Percentiles rank a stretch among this genome's conserved stretches.
Evolutionary conservation across 345 rosid genomes (phyloP).

Genomic region (Cardiospermum halicacabum): DNA sequence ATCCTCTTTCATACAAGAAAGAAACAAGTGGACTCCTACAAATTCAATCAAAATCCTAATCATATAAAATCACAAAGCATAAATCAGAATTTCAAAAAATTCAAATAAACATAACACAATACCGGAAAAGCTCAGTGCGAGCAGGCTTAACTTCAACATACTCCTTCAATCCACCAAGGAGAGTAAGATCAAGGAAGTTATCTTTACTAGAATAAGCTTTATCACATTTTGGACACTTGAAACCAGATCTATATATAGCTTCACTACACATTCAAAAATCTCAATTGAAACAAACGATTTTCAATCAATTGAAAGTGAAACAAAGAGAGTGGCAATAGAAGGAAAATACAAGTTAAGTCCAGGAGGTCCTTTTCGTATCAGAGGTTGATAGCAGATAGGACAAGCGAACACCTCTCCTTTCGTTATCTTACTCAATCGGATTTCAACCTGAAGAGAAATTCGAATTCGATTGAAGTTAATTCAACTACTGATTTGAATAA

Average conservation of each 20-base stretch:
- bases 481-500: background rate
- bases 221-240: slow-evolving; percentile 71
- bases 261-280: slow-evolving; percentile 38
- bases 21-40: slow-evolving; percentile 91
- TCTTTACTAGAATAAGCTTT: slow-evolving; percentile 87
- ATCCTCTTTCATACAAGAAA: slow-evolving; percentile 88
- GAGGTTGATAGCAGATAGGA: slow-evolving; percentile 82
- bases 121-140: slow-evolving; percentile 82
- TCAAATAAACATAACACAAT: background rate
- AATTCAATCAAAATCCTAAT: too few relatives aligned
- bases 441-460: slow-evolving; percentile 21
- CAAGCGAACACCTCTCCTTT: slow-evolving; percentile 67
- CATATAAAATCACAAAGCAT: too few relatives aligned
- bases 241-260: slow-evolving; percentile 89
- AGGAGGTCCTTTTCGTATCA: slow-evolving; percentile 81
- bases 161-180: slow-evolving; percentile 60
- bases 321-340: slow-evolving; percentile 7
- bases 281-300: too few relatives aligned
- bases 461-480: too few relatives aligned
- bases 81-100: too few relatives aligned
- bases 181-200: slow-evolving; percentile 72
- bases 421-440: slow-evolving; percentile 27
- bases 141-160: slow-evolving; percentile 67
- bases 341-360: slow-evolving; percentile 86
- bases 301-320: background rate